phyloP scores from a whole-genome alignment of 148 eudicot genomes.

The Silene uniflora region DNA sequence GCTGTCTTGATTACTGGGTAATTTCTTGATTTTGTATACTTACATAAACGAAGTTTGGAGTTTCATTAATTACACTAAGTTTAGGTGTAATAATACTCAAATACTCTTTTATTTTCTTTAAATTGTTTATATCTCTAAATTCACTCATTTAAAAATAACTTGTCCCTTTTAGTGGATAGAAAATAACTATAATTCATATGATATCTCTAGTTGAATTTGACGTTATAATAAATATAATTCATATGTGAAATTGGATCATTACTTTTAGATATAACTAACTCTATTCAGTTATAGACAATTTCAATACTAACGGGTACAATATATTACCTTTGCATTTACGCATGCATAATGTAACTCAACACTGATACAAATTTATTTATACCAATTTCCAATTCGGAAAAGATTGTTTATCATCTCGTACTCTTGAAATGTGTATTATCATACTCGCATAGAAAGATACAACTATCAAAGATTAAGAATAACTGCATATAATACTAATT shows the following conservation, averaged over 20 bases:
- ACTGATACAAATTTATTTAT: not conserved
- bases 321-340: not conserved
- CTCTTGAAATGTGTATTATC: not conserved
- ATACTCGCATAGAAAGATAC: not conserved
- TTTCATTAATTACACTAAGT: not conserved
- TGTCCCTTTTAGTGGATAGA: not conserved
- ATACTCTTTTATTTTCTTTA: not conserved
- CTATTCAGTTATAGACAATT: not conserved
- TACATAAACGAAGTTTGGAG: not conserved
- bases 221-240: not conserved
- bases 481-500: not conserved
- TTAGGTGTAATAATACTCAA: not conserved
- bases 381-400: not conserved
- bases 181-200: not conserved
- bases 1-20: conserved; percentile 79
- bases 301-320: not conserved
- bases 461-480: not conserved
- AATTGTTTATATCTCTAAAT: not conserved
- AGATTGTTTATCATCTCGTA: not conserved
- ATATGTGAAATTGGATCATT: not conserved
- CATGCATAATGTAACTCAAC: not conserved
- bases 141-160: no score
- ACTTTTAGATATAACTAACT: not conserved
- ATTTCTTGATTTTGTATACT: no score
- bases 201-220: not conserved